Conservation (phyloP, 176 grass and related monocot genomes). For the Paspalum vaginatum region DNA sequence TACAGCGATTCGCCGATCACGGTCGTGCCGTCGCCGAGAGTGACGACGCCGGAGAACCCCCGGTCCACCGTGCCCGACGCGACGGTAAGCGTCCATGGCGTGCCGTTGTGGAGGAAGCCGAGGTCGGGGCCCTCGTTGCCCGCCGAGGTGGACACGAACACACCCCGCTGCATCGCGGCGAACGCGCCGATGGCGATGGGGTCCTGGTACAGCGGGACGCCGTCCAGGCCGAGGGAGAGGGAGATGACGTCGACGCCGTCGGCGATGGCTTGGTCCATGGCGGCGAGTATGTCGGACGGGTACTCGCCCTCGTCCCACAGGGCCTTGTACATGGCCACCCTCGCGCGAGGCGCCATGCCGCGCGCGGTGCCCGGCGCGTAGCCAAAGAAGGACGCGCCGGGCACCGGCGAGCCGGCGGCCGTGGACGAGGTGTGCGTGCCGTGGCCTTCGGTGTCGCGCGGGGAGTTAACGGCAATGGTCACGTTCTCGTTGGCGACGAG, state of each 20-base stretch:
- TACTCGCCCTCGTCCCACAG: conserved; percentile 53
- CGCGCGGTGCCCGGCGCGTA: conserved; percentile 58
- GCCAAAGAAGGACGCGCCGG: conserved; percentile 58
- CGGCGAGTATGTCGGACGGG: conserved; percentile 71
- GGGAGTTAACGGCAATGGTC: conserved; percentile 55
- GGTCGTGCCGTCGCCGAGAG: conserved; percentile 50
- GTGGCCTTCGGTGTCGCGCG: conserved; percentile 70
- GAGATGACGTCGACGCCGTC: conserved; percentile 87
- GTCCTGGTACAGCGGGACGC: conserved; percentile 32
- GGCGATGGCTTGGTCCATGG: conserved; percentile 74
- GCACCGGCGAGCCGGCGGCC: conserved; percentile 46
- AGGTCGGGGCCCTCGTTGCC: conserved; percentile 69
- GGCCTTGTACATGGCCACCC: conserved; percentile 81
- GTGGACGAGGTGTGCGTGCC: conserved; percentile 93
- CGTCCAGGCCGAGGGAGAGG: conserved; percentile 54
- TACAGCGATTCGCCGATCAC: conserved; percentile 59
- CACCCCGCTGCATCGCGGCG: conserved; percentile 65
- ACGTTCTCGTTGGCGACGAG: conserved; percentile 46
- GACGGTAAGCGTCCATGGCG: conserved; percentile 73
- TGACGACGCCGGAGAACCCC: conserved; percentile 46
- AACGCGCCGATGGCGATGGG: conserved; percentile 77
- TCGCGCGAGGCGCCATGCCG: conserved; percentile 71
- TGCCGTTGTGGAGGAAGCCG: conserved; percentile 67
- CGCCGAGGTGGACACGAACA: conserved; percentile 75
- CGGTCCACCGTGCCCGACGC: conserved; percentile 54